These are phyloP conservation scores for Citrus medica DNA, from an alignment of 345 rosid species.

Conservation along the genomic window DNA sequence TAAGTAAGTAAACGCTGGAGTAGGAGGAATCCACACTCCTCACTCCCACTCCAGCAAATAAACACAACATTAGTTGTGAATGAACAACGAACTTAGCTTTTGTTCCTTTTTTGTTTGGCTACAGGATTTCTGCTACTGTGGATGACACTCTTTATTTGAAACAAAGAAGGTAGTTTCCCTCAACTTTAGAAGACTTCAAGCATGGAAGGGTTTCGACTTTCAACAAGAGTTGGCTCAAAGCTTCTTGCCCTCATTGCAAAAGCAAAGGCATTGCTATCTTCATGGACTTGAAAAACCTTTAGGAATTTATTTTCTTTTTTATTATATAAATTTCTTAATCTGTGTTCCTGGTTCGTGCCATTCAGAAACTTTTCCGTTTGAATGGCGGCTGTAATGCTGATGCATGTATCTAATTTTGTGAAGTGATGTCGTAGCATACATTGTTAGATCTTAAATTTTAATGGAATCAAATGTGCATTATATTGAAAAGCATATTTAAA, in stretches of 20 bases:
- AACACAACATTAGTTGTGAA: not conserved
- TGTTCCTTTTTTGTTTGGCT: not conserved
- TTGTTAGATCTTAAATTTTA: not conserved
- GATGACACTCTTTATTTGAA: conserved; percentile 22
- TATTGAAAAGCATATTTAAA: too few relatives aligned
- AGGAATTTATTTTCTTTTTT: not conserved
- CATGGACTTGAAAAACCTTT: not conserved
- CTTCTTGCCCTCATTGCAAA: not conserved
- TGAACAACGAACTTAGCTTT: not conserved
- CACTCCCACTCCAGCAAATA: too few relatives aligned
- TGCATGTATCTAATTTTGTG: not conserved
- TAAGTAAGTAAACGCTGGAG: too few relatives aligned
- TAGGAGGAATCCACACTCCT: too few relatives aligned
- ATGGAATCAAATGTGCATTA: too few relatives aligned
- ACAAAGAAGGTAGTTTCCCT: not conserved
- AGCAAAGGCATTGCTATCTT: not conserved
- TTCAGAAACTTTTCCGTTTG: not conserved
- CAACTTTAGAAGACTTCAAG: not conserved
- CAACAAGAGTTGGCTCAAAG: not conserved
- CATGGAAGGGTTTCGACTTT: not conserved
- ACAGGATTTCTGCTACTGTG: conserved; percentile 28
- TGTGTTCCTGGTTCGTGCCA: not conserved
- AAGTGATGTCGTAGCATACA: not conserved
- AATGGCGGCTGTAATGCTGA: not conserved
- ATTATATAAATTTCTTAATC: too few relatives aligned